Base-by-base conservation (phyloP, 2,329 filamentous ascomycete genomes). In the Nothophoma quercina region DNA sequence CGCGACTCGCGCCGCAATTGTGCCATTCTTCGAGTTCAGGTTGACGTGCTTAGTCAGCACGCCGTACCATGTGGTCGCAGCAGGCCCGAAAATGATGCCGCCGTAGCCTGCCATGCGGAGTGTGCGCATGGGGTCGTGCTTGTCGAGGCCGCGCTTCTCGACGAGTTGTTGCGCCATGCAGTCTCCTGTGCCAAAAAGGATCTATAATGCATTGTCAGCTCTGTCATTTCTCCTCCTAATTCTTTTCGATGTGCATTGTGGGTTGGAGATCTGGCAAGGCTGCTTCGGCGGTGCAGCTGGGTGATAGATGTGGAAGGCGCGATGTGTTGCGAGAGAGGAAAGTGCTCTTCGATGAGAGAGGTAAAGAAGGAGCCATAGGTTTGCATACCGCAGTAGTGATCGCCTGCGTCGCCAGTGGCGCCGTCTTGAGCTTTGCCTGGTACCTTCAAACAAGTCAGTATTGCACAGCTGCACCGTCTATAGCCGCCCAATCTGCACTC, bases 161-260 rank as follows among this genome's bases (percentile, higher is more conserved):
- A 99, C 90, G 28, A 86, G 81, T 78, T 98, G 93, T 77, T 99
- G 95, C 29, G 95, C 91, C 62, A 96, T 87, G 55, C 89, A 82
- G 78, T 99, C 95, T 67, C 95, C 95, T 12, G 92, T 90, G 52
- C 89, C 93, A 74, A 98, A 99, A 59, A 99, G 87, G 54, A 98
- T 74, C 84, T 87, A 59, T 19, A 3, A 1, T 21, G 12, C 10
- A n/a, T 6, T 30, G 45, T 51, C 48, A 59, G 48, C 23, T 39
- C n/a, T 18, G 26, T 7, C 5, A 12, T 10, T 32, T n/a, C 16
- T 23, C 7, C 21, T 29, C 21, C 2, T 8, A 32, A 10, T 23
- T n/a, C n/a, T n/a, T n/a, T n/a, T n/a, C n/a, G n/a, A n/a, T n/a
- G n/a, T n/a, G n/a, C 26, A 12, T 12, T 28, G 26, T 28, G 8